A percentile compares a stretch with the other conserved stretches of the same genome.
Evolutionary conservation across 1,284 basidiomycete species (phyloP).

Genomic region (Ustilago cynodontis): DNA sequence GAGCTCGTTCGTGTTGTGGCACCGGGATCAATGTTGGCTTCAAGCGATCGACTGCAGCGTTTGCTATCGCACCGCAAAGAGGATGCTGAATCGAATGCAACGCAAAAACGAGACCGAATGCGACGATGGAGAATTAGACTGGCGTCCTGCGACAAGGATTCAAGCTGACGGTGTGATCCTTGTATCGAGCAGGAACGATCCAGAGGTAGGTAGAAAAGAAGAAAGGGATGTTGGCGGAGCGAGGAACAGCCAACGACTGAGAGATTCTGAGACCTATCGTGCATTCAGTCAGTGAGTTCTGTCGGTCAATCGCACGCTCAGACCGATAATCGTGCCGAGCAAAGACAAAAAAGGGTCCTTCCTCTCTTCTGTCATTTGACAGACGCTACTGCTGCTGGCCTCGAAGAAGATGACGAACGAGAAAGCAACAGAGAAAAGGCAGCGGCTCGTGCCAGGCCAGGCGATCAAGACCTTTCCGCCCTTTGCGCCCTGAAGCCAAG

Average conservation of each 20-base stretch:
- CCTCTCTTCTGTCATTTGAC: neutral
- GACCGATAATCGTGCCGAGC: constrained; percentile 11
- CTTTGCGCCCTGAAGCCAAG: neutral
- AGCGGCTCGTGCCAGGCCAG: constrained; percentile 6
- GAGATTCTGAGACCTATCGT: constrained; percentile 3
- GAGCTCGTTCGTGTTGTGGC: neutral
- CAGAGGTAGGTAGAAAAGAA: constrained; percentile 12
- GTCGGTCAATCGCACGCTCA: neutral
- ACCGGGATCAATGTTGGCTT: no score
- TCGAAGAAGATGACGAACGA: neutral
- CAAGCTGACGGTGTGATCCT: constrained; percentile 8
- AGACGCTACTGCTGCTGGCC: neutral
- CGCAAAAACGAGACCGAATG: neutral
- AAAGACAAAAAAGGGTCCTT: constrained; percentile 16
- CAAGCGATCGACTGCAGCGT: neutral
- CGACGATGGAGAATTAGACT: constrained; percentile 4
- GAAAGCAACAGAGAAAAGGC: neutral
- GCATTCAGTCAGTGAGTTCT: neutral
- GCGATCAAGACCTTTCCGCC: neutral
- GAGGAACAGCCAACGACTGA: neutral
- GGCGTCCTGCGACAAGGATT: constrained; percentile 36
- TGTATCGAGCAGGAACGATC: constrained; percentile 34
- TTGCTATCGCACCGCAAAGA: neutral
- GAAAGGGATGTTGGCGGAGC: neutral
- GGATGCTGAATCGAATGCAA: neutral